Conservation (phyloP, 2,329 filamentous ascomycete genomes). For the Cephalotrichum gorgonifer region DNA sequence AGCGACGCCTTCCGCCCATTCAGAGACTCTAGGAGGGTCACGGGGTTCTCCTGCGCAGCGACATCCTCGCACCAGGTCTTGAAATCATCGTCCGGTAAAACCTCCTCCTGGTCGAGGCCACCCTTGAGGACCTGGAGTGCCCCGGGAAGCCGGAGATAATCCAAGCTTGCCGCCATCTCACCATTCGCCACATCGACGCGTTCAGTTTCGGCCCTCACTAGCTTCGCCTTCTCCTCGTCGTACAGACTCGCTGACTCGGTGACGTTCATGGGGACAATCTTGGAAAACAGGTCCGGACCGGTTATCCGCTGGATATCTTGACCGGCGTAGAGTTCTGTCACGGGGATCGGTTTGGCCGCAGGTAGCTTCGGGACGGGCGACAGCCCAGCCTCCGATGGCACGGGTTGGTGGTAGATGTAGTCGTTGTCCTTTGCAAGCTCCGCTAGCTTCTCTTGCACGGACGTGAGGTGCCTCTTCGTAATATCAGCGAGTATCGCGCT, state of each 20-base stretch:
- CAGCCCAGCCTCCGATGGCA: constrained; percentile 76
- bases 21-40: constrained; percentile 67
- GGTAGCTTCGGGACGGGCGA: constrained; percentile 79
- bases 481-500: constrained; percentile 66
- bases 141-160: constrained; percentile 83
- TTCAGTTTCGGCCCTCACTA: constrained; percentile 88
- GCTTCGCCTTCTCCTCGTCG: constrained; percentile 95
- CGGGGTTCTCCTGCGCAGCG: constrained; percentile 72
- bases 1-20: constrained; percentile 70
- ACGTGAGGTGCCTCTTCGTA: constrained; percentile 69
- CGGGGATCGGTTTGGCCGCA: constrained; percentile 92
- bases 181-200: constrained; percentile 85
- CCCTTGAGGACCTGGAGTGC: constrained; percentile 88
- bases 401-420: constrained; percentile 92
- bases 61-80: constrained; percentile 90
- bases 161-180: constrained; percentile 90
- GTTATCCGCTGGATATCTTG: constrained; percentile 97
- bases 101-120: constrained; percentile 75
- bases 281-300: constrained; percentile 91
- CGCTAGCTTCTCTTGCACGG: constrained; percentile 69
- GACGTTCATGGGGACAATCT: constrained; percentile 90
- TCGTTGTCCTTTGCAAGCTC: constrained; percentile 87
- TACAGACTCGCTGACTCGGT: constrained; percentile 96
- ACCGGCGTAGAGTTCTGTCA: constrained; percentile 91
- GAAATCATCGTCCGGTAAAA: constrained; percentile 83